Evolutionary conservation across 768 basidiomycete species (phyloP).

Genomic region (Boletus tomentosulus): DNA sequence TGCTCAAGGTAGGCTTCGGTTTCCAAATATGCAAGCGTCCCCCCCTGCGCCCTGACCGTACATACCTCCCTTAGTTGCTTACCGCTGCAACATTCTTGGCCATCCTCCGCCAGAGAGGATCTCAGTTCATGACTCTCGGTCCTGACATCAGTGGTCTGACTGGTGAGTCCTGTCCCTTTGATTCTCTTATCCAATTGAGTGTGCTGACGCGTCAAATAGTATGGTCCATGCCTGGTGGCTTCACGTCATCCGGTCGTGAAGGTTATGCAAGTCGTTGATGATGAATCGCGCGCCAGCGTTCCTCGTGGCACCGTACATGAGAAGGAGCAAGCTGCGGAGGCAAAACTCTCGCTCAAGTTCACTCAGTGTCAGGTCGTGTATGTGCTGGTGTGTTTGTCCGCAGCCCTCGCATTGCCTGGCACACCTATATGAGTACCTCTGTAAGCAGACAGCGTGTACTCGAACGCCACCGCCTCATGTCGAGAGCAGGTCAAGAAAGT

Average conservation of each 20-base stretch:
- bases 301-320: too few species aligned
- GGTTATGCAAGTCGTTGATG: slow-evolving; percentile 64
- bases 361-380: too few species aligned
- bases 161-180: slow-evolving; percentile 38
- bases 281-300: slow-evolving; percentile 28
- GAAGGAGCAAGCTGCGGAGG: too few species aligned
- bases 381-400: too few species aligned
- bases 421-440: too few species aligned
- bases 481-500: too few species aligned
- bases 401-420: too few species aligned
- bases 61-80: slow-evolving; percentile 52
- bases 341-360: too few species aligned
- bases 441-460: too few species aligned
- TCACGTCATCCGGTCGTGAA: slow-evolving; percentile 48
- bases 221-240: slow-evolving; percentile 77
- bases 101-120: slow-evolving; percentile 56
- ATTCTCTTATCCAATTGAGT: too few species aligned
- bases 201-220: slow-evolving; percentile 36
- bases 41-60: too few species aligned
- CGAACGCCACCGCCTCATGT: too few species aligned
- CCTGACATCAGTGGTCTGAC: slow-evolving; percentile 55
- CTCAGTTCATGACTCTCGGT: slow-evolving; percentile 48
- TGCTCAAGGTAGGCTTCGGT: slow-evolving; percentile 48
- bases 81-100: slow-evolving; percentile 49
- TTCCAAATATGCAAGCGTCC: neutral